Evolutionary conservation across 2,329 filamentous ascomycete species (phyloP).

Genomic region (Ilyonectria sp.): DNA sequence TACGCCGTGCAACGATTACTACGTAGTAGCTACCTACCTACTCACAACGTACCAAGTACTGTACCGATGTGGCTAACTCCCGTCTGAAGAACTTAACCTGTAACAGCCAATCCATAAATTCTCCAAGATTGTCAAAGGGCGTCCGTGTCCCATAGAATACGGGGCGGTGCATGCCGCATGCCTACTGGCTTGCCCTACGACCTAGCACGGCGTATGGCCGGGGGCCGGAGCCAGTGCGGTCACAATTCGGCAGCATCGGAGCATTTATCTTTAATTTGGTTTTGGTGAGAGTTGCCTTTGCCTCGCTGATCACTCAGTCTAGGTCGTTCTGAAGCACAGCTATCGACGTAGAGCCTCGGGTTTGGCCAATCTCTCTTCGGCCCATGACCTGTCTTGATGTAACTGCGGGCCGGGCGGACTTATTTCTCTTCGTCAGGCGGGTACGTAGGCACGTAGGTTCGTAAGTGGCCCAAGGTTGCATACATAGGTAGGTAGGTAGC

Average conservation of each 20-base stretch:
- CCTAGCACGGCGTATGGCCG: background rate
- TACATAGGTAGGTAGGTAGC: background rate
- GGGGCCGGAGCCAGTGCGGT: slow-evolving; percentile 25
- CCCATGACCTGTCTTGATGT: slow-evolving; percentile 16
- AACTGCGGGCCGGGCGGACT: slow-evolving; percentile 7
- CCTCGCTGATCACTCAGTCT: slow-evolving; percentile 24
- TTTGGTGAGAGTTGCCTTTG: slow-evolving; percentile 16
- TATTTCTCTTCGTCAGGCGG: slow-evolving; percentile 1
- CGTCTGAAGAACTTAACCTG: background rate
- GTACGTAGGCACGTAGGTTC: background rate
- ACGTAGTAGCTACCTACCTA: no score
- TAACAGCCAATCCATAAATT: background rate
- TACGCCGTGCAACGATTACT: background rate
- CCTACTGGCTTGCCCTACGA: slow-evolving; percentile 10
- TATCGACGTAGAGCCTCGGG: slow-evolving; percentile 14
- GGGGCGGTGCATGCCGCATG: slow-evolving; percentile 15
- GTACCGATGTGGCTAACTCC: background rate
- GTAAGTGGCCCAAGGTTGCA: slow-evolving; percentile 17
- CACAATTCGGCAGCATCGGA: slow-evolving; percentile 30
- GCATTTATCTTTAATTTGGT: slow-evolving; percentile 17
- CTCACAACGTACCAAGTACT: background rate
- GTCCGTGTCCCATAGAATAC: slow-evolving; percentile 12
- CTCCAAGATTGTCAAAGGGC: background rate
- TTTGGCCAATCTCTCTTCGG: slow-evolving; percentile 9
- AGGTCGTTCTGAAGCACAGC: slow-evolving; percentile 16